These are phyloP conservation scores for Hypsizygus marmoreus DNA, from an alignment of 768 basidiomycete genomes.

Conservation along the genomic window DNA sequence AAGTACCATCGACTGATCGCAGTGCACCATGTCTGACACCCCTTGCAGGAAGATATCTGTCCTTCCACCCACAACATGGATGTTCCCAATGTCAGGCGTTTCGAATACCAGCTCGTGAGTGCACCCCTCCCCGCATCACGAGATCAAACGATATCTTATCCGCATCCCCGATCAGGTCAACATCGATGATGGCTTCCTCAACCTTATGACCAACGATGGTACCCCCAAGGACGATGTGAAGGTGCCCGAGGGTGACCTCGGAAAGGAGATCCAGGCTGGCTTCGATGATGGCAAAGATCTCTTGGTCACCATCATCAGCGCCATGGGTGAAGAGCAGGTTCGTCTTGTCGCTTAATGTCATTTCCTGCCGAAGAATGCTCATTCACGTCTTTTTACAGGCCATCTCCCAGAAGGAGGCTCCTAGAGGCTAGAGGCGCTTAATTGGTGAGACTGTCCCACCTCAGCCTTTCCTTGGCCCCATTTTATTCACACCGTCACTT, in stretches of 20 bases:
- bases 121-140: constrained; percentile 4
- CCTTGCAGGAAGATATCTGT: constrained; percentile 81
- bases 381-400: constrained; percentile 40
- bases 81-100: constrained; percentile 89
- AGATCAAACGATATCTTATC: constrained; percentile 12
- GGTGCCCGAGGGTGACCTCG: constrained; percentile 84
- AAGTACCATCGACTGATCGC: constrained; percentile 31
- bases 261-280: constrained; percentile 61
- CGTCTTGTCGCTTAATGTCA: constrained; percentile 6
- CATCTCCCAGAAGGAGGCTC: constrained; percentile 88
- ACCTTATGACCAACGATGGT: constrained; percentile 87
- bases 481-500: constrained; percentile 1
- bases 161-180: constrained; percentile 53
- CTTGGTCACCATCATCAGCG: constrained; percentile 79
- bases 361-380: constrained; percentile 5
- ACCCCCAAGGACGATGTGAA: constrained; percentile 90
- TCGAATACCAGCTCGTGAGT: constrained; percentile 87
- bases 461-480: neutral
- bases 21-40: constrained; percentile 1
- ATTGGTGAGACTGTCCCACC: constrained; percentile 11
- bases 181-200: constrained; percentile 94
- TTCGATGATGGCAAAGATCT: constrained; percentile 91
- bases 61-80: constrained; percentile 99
- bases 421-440: constrained; percentile 53
- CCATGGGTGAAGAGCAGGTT: constrained; percentile 93